Conservation (phyloP, 2,329 filamentous ascomycete species). For the Chaetomium strumarium region DNA sequence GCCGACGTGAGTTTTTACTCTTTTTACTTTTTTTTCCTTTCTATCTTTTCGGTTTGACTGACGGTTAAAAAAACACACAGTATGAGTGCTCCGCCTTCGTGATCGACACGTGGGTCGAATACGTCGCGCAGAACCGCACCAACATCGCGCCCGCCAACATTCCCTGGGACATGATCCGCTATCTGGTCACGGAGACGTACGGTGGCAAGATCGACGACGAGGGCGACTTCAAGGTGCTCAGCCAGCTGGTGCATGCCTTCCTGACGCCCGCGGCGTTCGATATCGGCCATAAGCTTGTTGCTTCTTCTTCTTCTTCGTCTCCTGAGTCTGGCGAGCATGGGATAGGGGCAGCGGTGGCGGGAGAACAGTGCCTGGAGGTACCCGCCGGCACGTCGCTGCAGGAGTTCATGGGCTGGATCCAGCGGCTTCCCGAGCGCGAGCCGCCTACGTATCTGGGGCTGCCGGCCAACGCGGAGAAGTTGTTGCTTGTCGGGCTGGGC, state of each 20-base stretch:
- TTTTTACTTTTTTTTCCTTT: not conserved
- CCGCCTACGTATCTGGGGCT: slow-evolving; percentile 92
- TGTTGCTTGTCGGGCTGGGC: slow-evolving; percentile 83
- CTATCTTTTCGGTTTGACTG: slow-evolving; percentile 57
- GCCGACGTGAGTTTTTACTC: slow-evolving; percentile 72
- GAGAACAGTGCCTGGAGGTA: slow-evolving; percentile 56
- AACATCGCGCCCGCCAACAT: slow-evolving; percentile 93
- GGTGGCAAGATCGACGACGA: slow-evolving; percentile 96
- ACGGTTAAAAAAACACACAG: slow-evolving; percentile 44
- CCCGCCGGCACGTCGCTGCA: slow-evolving; percentile 75
- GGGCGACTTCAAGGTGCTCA: slow-evolving; percentile 70
- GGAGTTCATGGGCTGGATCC: slow-evolving; percentile 89
- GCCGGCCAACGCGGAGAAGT: slow-evolving; percentile 92
- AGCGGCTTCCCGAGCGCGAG: slow-evolving; percentile 86
- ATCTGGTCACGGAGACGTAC: slow-evolving; percentile 87
- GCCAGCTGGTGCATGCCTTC: slow-evolving; percentile 66
- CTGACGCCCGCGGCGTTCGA: slow-evolving; percentile 89
- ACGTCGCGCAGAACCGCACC: slow-evolving; percentile 73
- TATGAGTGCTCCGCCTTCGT: slow-evolving; percentile 97
- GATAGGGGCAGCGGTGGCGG: slow-evolving; percentile 33
- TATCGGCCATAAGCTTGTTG: slow-evolving; percentile 82
- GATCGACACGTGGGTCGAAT: slow-evolving; percentile 90
- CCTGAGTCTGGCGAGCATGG: not conserved
- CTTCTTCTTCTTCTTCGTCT: slow-evolving; percentile 47
- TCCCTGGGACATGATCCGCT: slow-evolving; percentile 93